These are phyloP conservation scores for Cladorrhinum sp. DNA, from an alignment of 2,329 filamentous ascomycete genomes.

Conservation along the genomic window DNA sequence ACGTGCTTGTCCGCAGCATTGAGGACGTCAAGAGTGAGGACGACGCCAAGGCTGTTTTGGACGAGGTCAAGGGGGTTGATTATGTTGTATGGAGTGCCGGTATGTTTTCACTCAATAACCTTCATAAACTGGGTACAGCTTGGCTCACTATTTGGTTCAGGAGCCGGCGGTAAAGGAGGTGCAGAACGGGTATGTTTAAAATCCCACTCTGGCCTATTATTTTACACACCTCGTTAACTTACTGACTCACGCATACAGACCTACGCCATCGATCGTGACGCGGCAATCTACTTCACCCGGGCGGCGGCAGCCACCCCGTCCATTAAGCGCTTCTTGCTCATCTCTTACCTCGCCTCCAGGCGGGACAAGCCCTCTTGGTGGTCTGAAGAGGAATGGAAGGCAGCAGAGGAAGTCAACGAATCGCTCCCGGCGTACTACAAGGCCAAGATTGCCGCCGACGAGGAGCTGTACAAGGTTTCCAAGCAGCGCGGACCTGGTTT, in stretches of 20 bases:
- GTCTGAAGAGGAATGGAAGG: slow-evolving; percentile 48
- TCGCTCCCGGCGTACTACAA: slow-evolving; percentile 53
- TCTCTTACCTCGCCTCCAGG: slow-evolving; percentile 60
- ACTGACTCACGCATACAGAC: too few relatives aligned
- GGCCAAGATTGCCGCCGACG: slow-evolving; percentile 60
- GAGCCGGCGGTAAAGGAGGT: slow-evolving; percentile 59
- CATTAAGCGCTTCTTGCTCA: slow-evolving; percentile 61
- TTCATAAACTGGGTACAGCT: too few relatives aligned
- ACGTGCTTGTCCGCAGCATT: slow-evolving; percentile 67
- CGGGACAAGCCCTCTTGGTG: slow-evolving; percentile 54
- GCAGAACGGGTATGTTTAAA: slow-evolving; percentile 38
- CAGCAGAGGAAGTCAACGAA: slow-evolving; percentile 39
- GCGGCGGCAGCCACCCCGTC: slow-evolving; percentile 53
- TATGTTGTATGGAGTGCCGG: slow-evolving; percentile 69
- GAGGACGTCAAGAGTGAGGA: slow-evolving; percentile 65
- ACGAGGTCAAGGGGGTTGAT: slow-evolving; percentile 55
- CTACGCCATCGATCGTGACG: slow-evolving; percentile 59
- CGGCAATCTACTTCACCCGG: slow-evolving; percentile 60
- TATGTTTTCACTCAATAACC: slow-evolving; percentile 31
- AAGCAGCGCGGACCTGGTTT: slow-evolving; percentile 40
- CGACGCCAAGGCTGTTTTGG: slow-evolving; percentile 61
- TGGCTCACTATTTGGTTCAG: slow-evolving; percentile 31
- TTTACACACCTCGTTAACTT: neutral
- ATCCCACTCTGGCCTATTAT: neutral
- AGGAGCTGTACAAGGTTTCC: slow-evolving; percentile 50